Conservation (phyloP, 2,329 filamentous ascomycete species). For the Cadophora luteo-olivacea region DNA sequence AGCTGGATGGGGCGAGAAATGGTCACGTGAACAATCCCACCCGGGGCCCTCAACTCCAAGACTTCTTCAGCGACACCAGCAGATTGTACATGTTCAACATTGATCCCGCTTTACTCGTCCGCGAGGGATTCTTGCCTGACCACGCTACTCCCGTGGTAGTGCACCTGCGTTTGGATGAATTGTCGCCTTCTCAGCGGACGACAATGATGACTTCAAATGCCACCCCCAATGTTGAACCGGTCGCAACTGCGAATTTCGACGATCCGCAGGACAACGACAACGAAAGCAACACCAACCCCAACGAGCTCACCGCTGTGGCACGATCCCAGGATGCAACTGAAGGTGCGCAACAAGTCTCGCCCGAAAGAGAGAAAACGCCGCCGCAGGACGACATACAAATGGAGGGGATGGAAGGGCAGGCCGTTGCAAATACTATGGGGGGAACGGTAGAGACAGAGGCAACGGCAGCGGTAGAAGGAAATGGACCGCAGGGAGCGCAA, state of each 20-base stretch:
- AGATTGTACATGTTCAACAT: background rate
- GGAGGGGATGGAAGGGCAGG: background rate
- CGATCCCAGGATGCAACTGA: conserved; percentile 18
- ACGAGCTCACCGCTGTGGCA: conserved; percentile 29
- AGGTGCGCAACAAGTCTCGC: conserved; percentile 9
- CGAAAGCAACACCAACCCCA: background rate
- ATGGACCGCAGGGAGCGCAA: conserved; percentile 11
- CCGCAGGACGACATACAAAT: background rate
- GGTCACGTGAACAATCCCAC: too few relatives aligned
- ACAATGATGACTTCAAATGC: conserved; percentile 47
- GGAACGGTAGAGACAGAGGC: background rate
- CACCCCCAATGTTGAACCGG: conserved; percentile 15
- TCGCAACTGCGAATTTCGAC: conserved; percentile 21
- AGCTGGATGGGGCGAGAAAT: too few relatives aligned
- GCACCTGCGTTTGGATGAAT: conserved; percentile 42
- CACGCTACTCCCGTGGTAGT: background rate
- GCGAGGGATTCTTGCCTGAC: background rate
- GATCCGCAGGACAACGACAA: background rate
- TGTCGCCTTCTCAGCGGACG: conserved; percentile 36
- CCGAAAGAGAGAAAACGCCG: conserved; percentile 4
- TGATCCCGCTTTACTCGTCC: background rate
- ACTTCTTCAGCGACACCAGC: background rate
- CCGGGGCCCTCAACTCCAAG: background rate
- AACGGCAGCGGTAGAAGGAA: background rate
- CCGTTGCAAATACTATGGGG: background rate